These are phyloP conservation scores for Gentiana dahurica DNA, from an alignment of 257 asterid genomes.

Conservation along the genomic window DNA sequence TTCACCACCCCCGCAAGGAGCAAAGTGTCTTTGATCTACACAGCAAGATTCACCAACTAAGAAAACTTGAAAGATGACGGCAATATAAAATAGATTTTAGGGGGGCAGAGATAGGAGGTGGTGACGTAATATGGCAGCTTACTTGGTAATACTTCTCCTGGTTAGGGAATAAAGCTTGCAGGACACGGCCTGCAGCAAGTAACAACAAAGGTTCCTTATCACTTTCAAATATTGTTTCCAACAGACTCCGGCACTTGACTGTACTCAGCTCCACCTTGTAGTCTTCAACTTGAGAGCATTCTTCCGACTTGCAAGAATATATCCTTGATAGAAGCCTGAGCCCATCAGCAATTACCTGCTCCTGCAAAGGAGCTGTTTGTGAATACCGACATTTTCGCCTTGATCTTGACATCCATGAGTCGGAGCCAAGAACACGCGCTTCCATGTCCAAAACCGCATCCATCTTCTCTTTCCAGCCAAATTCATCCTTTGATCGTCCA, in stretches of 20 bases:
- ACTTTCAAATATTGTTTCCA: slow-evolving; percentile 81
- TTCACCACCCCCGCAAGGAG: slow-evolving; percentile 93
- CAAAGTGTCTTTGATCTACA: slow-evolving; percentile 82
- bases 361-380: slow-evolving; percentile 75
- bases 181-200: slow-evolving; percentile 76
- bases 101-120: too few species aligned
- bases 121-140: slow-evolving; percentile 15
- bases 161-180: slow-evolving; percentile 81
- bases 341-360: slow-evolving; percentile 92
- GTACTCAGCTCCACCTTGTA: slow-evolving; percentile 41
- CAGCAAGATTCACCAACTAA: slow-evolving; percentile 13
- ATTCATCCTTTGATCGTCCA: slow-evolving; percentile 97
- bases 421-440: slow-evolving; percentile 67
- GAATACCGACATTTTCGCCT: slow-evolving; percentile 54
- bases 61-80: not conserved
- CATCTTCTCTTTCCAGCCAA: slow-evolving; percentile 99
- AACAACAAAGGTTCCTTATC: slow-evolving; percentile 86
- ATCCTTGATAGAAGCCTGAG: slow-evolving; percentile 79
- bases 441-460: slow-evolving; percentile 95
- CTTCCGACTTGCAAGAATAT: slow-evolving; percentile 51
- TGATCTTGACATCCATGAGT: slow-evolving; percentile 54
- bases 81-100: too few species aligned
- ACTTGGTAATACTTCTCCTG: slow-evolving; percentile 88
- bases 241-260: slow-evolving; percentile 60
- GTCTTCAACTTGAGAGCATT: slow-evolving; percentile 54